phyloP scores from a whole-genome alignment of 2,329 filamentous ascomycete genomes.

The Fusarium piperis region DNA sequence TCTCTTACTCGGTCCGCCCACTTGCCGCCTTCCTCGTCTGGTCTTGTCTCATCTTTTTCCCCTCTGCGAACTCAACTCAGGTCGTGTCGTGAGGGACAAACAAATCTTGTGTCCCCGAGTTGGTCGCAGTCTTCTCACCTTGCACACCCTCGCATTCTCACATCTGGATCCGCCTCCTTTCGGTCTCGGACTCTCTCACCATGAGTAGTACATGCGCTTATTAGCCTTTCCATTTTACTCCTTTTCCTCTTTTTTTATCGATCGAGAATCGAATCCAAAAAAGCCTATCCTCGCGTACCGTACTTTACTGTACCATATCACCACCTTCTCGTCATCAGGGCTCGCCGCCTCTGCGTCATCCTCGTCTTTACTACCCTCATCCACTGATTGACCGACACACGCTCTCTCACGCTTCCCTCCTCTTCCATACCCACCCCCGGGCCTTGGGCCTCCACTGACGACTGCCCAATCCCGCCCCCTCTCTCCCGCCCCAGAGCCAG shows the following conservation, averaged over 20 bases:
- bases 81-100: background rate
- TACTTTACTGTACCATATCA: background rate
- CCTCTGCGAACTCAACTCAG: background rate
- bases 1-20: background rate
- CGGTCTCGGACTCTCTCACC: background rate
- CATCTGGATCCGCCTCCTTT: background rate
- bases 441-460: conserved; percentile 42
- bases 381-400: conserved; percentile 5
- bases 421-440: conserved; percentile 27
- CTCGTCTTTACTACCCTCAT: background rate
- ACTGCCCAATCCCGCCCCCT: conserved; percentile 37
- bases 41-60: background rate
- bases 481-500: conserved; percentile 3
- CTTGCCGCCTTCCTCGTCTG: conserved; percentile 1
- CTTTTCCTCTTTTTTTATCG: background rate
- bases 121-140: background rate
- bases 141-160: background rate
- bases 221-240: background rate
- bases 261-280: background rate
- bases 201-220: conserved; percentile 1
- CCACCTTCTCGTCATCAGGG: background rate
- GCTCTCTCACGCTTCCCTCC: conserved; percentile 8
- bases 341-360: background rate
- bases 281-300: background rate
- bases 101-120: background rate